A percentile compares a stretch with the other conserved stretches of the same genome.
These are phyloP conservation scores for Solioccasus polychromus DNA, from an alignment of 768 basidiomycete species.

Conservation along the genomic window DNA sequence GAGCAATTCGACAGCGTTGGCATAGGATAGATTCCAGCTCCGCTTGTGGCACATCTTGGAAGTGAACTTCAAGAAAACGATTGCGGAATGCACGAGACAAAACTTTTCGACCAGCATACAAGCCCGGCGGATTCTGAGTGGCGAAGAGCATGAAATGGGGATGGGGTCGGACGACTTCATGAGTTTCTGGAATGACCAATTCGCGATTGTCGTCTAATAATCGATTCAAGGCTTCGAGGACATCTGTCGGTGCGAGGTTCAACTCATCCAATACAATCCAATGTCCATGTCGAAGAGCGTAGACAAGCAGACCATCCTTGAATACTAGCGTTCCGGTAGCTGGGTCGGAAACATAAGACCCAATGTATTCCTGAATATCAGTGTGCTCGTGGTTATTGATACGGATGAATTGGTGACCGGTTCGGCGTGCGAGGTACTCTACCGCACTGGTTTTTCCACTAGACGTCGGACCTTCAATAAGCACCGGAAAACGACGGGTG, in stretches of 20 bases:
- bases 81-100: slow-evolving; percentile 95
- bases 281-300: slow-evolving; percentile 85
- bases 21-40: slow-evolving; percentile 95
- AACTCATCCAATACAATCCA: slow-evolving; percentile 99
- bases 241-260: slow-evolving; percentile 96
- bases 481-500: slow-evolving; percentile 86
- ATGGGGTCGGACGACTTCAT: slow-evolving; percentile 91
- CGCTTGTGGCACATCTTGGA: slow-evolving; percentile 91
- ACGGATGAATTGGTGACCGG: slow-evolving; percentile 93
- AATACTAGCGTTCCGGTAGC: slow-evolving; percentile 91
- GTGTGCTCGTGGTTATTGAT: slow-evolving; percentile 99
- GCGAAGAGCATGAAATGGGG: slow-evolving; percentile 98
- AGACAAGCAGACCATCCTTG: slow-evolving; percentile 91
- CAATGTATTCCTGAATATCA: slow-evolving; percentile 98
- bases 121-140: slow-evolving; percentile 94
- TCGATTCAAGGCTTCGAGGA: slow-evolving; percentile 94
- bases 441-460: slow-evolving; percentile 97
- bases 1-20: slow-evolving; percentile 88
- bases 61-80: slow-evolving; percentile 96
- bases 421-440: slow-evolving; percentile 89
- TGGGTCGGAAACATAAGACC: slow-evolving; percentile 93
- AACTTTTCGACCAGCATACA: slow-evolving; percentile 93
- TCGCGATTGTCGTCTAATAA: slow-evolving; percentile 97
- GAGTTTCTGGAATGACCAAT: slow-evolving; percentile 91
- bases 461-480: slow-evolving; percentile 98